Base-by-base conservation (phyloP, 306 rosid genomes). In the Dalbergia cultrata region DNA sequence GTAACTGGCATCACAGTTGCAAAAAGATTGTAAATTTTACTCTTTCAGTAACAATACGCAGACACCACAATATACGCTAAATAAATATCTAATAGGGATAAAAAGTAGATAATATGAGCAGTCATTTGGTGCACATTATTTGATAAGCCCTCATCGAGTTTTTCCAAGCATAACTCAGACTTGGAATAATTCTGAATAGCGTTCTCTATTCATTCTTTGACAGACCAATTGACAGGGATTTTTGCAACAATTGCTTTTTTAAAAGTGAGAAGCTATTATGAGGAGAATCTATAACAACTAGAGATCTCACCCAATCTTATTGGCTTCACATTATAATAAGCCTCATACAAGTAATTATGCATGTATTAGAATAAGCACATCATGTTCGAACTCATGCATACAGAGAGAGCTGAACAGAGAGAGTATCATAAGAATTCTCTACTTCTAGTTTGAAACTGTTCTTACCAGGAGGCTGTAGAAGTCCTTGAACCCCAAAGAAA, bases 401-500 rank as follows among this genome's bases (percentile, higher is more conserved):
- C 12, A 33, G 75, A 76, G 57, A 52, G n/a, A 14, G 58, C 58
- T 8, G 26, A 67, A 75, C 47, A 43, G 73, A 54, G 19, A 74
- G 47, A 18, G 60, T 17, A 68, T 72, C 13, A 56, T 22, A 60
- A 39, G n/a, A 62, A 49, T 39, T 77, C 18, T 54, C 3, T 35
- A 16, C 47, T 17, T 26, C 7, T 35, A 49, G 58, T 83, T 50
- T 50, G 13, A 35, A 60, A 66, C 35, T 34, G 64, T 60, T 64
- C 79, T 66, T 90, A 93, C 98, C 96, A 80, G 88, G 88, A 78
- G 87, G 82, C 34, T 39, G 41, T 54, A 78, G 83, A 76, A 93
- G 92, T 69, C 92, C 97, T 87, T 89, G 94, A 84, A 93, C 92
- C 59, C 97, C 94, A 85, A 95, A 95, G 84, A 95, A 91, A 86